A percentile compares a stretch with the other conserved stretches of the same genome.
phyloP scores from a whole-genome alignment of 208 protist species.

The Acanthamoeba healyi region DNA sequence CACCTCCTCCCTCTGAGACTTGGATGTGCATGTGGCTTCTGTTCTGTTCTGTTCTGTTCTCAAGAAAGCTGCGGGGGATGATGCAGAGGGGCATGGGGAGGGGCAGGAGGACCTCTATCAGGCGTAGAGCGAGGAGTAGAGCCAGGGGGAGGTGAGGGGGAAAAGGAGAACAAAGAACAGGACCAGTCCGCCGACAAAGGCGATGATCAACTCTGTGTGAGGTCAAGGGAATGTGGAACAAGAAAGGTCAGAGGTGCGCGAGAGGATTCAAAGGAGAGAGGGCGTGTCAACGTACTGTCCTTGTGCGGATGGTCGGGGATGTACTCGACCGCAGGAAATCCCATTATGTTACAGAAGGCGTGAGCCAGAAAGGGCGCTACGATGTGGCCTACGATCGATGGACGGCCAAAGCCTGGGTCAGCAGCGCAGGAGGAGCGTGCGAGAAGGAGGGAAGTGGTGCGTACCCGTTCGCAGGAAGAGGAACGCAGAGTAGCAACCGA shows the following conservation, averaged over 20 bases:
- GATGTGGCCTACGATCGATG: constrained; percentile 73
- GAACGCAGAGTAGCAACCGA: constrained; percentile 76
- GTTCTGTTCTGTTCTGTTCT: too few species aligned
- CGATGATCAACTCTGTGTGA: constrained; percentile 7
- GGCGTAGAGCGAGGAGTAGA: not conserved
- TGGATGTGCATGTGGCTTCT: too few species aligned
- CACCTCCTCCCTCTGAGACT: too few species aligned
- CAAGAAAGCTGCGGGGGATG: too few species aligned
- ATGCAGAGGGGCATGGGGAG: too few species aligned
- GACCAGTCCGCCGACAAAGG: constrained; percentile 49
- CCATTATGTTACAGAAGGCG: constrained; percentile 82
- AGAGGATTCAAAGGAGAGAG: not conserved
- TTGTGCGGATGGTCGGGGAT: constrained; percentile 67
- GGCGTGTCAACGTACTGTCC: constrained; percentile 41
- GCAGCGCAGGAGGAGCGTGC: too few species aligned
- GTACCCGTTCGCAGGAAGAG: constrained; percentile 77
- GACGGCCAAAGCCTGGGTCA: too few species aligned
- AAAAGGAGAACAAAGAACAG: constrained; percentile 70
- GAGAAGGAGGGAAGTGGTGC: not conserved
- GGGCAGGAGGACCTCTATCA: too few species aligned
- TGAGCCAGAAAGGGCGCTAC: constrained; percentile 72
- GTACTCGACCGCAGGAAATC: constrained; percentile 70
- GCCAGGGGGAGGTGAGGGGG: constrained; percentile 51
- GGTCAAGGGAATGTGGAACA: not conserved
- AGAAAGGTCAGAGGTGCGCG: too few species aligned